These are phyloP conservation scores for Phytophthora quininea DNA, from an alignment of 352 stramenopile species.

Conservation along the genomic window DNA sequence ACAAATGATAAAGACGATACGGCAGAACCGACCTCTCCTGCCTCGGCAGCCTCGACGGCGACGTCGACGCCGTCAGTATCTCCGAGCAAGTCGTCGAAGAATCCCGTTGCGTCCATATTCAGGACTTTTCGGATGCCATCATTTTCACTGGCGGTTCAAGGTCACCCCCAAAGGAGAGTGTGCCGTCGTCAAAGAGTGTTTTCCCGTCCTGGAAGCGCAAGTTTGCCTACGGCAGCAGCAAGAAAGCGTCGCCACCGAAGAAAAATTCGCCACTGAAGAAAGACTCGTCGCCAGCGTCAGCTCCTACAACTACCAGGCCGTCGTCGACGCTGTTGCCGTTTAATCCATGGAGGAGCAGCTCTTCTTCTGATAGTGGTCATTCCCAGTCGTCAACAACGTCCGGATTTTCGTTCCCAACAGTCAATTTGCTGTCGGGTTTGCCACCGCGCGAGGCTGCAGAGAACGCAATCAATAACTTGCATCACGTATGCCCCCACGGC, in stretches of 20 bases:
- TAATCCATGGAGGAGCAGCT: constrained; percentile 56
- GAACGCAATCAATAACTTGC: constrained; percentile 59
- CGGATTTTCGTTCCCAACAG: constrained; percentile 25
- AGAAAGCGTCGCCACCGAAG: constrained; percentile 10
- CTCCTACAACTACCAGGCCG: neutral
- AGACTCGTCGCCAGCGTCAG: neutral
- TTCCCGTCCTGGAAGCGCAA: constrained; percentile 43
- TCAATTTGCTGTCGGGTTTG: constrained; percentile 17
- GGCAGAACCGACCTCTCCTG: constrained; percentile 12
- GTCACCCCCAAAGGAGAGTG: neutral
- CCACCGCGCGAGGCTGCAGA: constrained; percentile 35
- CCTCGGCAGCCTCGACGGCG: constrained; percentile 29
- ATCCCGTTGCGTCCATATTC: constrained; percentile 42
- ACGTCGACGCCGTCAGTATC: constrained; percentile 28
- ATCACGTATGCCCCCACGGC: constrained; percentile 40
- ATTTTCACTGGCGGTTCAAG: constrained; percentile 20
- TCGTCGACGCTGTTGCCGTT: constrained; percentile 43
- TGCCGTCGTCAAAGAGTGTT: neutral
- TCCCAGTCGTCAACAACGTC: constrained; percentile 16
- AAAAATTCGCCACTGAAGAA: no score
- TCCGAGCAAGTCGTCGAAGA: constrained; percentile 23
- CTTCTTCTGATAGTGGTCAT: constrained; percentile 16
- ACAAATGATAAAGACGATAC: neutral
- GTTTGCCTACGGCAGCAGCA: constrained; percentile 31
- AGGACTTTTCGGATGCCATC: constrained; percentile 40